Base-by-base conservation (phyloP, 2,329 filamentous ascomycete genomes). In the Huntiella decipiens region DNA sequence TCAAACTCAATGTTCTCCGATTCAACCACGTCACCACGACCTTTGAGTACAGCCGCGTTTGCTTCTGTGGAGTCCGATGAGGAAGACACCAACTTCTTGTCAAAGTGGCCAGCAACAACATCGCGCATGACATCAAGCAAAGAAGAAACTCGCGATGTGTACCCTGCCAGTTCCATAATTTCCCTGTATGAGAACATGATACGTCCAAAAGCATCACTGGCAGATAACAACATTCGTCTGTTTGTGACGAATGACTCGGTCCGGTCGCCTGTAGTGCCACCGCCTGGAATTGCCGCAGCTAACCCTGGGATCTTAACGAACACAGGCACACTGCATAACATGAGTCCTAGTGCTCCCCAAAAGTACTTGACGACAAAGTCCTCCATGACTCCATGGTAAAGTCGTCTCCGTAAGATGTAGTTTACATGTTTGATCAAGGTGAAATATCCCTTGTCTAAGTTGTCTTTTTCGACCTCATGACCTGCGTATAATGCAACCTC, bases 291-390 rank as follows among this genome's bases (percentile, higher is more conserved):
- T 52, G 77, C 70, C 5, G 33, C 35, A 13, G 40, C 41, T 4
- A 32, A 36, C 3, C 36, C 32, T 0, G 87, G 86, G 13, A 95
- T 72, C 61, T 88, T 88, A 68, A 98, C 82, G 61, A 98, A 98
- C 2, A 96, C 88, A 0, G 91, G 91, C 0, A 94, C 78, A 60
- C 85, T 92, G 67, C 91, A 98, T 7, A 98, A 76, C 52, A 94
- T 62, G 52, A 98, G 70, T 1, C 91, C 91, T 38, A 98, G 62
- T 2, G 91, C 88, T 36, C 91, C 91, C 91, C 91, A 98, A 63
- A 96, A 91, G 60, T 98, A 98, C 62, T 98, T 98, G 63, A 98
- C 94, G 48, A 96, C 85, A 61, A 95, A 98, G 61, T 98, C 91
- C 60, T 98, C 91, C 88, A 96, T 95, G 56, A 98, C 80, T n/a